Percentiles rank a stretch among this genome's conserved stretches.
Evolutionary conservation across 2,329 filamentous ascomycete species (phyloP).

Genomic region (Colletotrichum zoysiae): DNA sequence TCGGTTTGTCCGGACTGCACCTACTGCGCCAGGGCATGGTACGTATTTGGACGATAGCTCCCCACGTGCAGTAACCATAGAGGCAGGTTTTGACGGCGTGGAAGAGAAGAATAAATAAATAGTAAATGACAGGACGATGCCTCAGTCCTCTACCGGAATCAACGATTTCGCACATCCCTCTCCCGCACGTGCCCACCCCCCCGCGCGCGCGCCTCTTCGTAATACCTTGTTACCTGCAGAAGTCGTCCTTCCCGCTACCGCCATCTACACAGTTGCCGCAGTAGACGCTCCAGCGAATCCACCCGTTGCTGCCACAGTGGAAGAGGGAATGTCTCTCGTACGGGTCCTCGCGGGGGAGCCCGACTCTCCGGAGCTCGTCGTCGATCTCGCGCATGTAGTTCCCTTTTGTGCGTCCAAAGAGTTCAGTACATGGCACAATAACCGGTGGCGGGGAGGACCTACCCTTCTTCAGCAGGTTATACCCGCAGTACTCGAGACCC

Average conservation of each 20-base stretch:
- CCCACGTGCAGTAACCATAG: not conserved
- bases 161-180: not conserved
- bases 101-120: not conserved
- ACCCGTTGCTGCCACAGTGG: not conserved
- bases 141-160: not conserved
- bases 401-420: not conserved
- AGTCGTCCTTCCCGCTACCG: not conserved
- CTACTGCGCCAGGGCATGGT: too few species aligned
- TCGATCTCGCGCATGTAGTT: not conserved
- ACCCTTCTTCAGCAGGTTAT: not conserved
- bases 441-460: too few species aligned
- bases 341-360: not conserved
- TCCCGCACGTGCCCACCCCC: not conserved
- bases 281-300: not conserved
- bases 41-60: not conserved
- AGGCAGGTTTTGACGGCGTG: not conserved
- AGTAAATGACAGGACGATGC: not conserved
- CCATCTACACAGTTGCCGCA: not conserved
- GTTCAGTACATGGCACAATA: not conserved
- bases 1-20: too few species aligned
- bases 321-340: slow-evolving; percentile 2
- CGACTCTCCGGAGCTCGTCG: not conserved
- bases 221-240: not conserved
- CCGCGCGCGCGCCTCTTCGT: not conserved
- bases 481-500: not conserved